phyloP scores from a whole-genome alignment of 495 filamentous ascomycete genomes.

The Jackrogersella minutella region DNA sequence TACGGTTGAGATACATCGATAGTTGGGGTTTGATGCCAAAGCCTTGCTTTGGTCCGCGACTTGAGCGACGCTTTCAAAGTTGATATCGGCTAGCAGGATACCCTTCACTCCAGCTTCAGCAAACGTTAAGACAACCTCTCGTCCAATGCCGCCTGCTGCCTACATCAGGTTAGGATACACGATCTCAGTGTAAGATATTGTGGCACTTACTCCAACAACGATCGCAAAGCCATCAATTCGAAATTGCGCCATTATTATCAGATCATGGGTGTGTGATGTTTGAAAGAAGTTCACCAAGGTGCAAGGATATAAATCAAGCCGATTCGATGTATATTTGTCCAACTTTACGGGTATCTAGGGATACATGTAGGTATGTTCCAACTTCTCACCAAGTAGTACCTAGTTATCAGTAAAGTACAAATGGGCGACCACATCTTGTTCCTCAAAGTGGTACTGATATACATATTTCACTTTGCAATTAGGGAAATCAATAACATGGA shows the following conservation, averaged over 20 bases:
- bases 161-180: neutral
- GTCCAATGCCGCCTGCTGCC: slow-evolving; percentile 45
- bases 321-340: too few species aligned
- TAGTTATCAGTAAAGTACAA: too few species aligned
- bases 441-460: too few species aligned
- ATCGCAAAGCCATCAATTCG: neutral
- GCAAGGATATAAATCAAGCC: too few species aligned
- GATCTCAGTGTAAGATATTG: neutral
- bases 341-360: too few species aligned
- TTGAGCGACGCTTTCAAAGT: slow-evolving; percentile 31
- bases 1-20: slow-evolving; percentile 38
- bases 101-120: slow-evolving; percentile 47
- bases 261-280: too few species aligned
- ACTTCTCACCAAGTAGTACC: too few species aligned
- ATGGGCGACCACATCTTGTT: too few species aligned
- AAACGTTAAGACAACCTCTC: slow-evolving; percentile 43
- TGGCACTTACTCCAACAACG: neutral
- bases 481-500: too few species aligned
- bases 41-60: slow-evolving; percentile 41
- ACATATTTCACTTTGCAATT: too few species aligned
- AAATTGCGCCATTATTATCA: slow-evolving; percentile 3
- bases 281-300: too few species aligned
- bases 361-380: too few species aligned
- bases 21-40: slow-evolving; percentile 37
- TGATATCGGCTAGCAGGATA: slow-evolving; percentile 50